Percentiles rank a stretch among this genome's conserved stretches.
These are phyloP conservation scores for Torrubiella hemipterigena DNA, from an alignment of 2,329 filamentous ascomycete genomes.

Conservation along the genomic window DNA sequence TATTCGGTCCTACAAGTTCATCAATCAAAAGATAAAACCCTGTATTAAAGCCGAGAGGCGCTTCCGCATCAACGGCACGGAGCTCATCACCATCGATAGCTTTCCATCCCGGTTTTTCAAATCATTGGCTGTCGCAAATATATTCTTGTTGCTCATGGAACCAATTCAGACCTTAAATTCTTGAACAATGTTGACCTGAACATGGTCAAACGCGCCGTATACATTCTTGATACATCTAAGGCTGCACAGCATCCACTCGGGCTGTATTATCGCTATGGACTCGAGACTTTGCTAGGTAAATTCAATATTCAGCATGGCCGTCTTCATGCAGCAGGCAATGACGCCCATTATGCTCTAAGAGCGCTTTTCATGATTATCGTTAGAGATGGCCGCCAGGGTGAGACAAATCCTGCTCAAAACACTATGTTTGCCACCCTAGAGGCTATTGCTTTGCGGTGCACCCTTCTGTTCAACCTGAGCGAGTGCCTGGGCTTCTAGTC, in stretches of 20 bases:
- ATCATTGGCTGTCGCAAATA: constrained; percentile 7
- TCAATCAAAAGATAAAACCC: constrained; percentile 4
- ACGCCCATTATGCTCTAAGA: constrained; percentile 14
- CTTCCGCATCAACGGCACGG: constrained; percentile 8
- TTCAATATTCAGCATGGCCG: constrained; percentile 8
- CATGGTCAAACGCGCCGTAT: constrained; percentile 1
- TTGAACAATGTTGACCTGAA: constrained; percentile 7
- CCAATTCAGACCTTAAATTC: constrained; percentile 7
- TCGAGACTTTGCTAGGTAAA: constrained; percentile 10
- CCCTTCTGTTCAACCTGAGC: no score
- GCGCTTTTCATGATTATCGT: constrained; percentile 10
- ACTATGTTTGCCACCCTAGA: not conserved
- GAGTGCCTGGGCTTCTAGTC: no score
- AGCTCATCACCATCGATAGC: constrained; percentile 2
- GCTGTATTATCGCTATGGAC: constrained; percentile 11
- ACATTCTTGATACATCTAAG: constrained; percentile 13
- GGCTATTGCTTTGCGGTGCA: constrained; percentile 2
- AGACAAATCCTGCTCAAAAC: not conserved
- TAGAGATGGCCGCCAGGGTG: not conserved
- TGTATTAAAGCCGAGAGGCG: constrained; percentile 5
- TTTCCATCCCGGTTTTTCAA: constrained; percentile 1
- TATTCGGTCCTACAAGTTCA: constrained; percentile 10
- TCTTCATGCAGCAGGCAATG: constrained; percentile 15
- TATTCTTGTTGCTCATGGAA: constrained; percentile 8
- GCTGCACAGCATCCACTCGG: constrained; percentile 13